A percentile compares a stretch with the other conserved stretches of the same genome.
These are phyloP conservation scores for Beauveria sp. DNA, from an alignment of 2,329 filamentous ascomycete species.

Conservation along the genomic window DNA sequence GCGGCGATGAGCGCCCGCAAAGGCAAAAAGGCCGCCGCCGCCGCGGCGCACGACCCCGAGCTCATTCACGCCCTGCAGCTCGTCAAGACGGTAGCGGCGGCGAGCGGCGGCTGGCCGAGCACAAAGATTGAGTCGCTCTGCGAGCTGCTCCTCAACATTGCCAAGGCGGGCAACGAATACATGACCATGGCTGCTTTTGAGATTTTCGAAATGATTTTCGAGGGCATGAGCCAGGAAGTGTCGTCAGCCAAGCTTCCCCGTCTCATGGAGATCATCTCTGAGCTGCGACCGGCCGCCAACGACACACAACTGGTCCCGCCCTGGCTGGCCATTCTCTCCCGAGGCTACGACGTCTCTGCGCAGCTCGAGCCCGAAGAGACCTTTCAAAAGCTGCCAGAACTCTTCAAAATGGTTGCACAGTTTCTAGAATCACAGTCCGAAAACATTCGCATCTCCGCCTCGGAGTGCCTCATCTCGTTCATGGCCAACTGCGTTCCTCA, in stretches of 20 bases:
- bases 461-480: slow-evolving; percentile 91
- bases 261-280: slow-evolving; percentile 83
- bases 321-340: slow-evolving; percentile 91
- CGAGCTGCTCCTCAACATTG: slow-evolving; percentile 81
- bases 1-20: slow-evolving; percentile 58
- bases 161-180: slow-evolving; percentile 85
- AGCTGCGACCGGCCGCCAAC: slow-evolving; percentile 83
- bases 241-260: slow-evolving; percentile 84
- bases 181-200: slow-evolving; percentile 95
- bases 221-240: slow-evolving; percentile 79
- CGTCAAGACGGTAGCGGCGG: slow-evolving; percentile 79
- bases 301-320: slow-evolving; percentile 91
- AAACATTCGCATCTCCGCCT: slow-evolving; percentile 90
- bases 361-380: slow-evolving; percentile 86
- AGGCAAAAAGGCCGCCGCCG: slow-evolving; percentile 49
- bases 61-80: slow-evolving; percentile 89
- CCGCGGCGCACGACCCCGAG: slow-evolving; percentile 62
- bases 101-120: slow-evolving; percentile 91
- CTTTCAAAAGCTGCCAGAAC: slow-evolving; percentile 78
- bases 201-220: slow-evolving; percentile 95
- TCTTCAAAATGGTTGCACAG: slow-evolving; percentile 71
- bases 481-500: slow-evolving; percentile 82
- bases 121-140: slow-evolving; percentile 90
- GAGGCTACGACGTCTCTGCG: slow-evolving; percentile 88
- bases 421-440: slow-evolving; percentile 84